Conservation (phyloP, 768 basidiomycete genomes). For the Rhodotorula diobovata region DNA sequence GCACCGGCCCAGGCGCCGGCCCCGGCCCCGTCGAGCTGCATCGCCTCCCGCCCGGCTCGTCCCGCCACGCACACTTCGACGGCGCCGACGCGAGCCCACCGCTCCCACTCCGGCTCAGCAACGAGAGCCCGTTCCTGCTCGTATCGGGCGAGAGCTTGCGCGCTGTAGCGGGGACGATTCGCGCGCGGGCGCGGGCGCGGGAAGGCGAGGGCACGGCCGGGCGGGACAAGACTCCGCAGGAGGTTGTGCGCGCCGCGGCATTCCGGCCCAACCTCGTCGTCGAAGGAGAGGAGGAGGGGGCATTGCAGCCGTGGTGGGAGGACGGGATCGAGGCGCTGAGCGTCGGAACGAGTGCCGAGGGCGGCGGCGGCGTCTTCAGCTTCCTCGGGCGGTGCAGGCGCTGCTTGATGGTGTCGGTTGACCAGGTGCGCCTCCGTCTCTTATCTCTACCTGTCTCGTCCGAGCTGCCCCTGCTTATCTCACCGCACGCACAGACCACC, state of each 20-base stretch:
- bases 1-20: background rate
- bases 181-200: background rate
- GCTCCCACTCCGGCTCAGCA: slow-evolving; percentile 36
- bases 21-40: slow-evolving; percentile 20
- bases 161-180: slow-evolving; percentile 32
- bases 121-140: slow-evolving; percentile 43
- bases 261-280: slow-evolving; percentile 43
- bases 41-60: slow-evolving; percentile 11
- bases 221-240: background rate
- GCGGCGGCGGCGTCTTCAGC: slow-evolving; percentile 10
- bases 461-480: no score
- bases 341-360: slow-evolving; percentile 1
- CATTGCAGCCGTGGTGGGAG: slow-evolving; percentile 33
- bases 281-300: background rate
- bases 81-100: background rate
- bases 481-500: slow-evolving; percentile 20
- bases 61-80: slow-evolving; percentile 35
- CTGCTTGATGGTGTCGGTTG: slow-evolving; percentile 41
- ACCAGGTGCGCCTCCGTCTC: slow-evolving; percentile 17
- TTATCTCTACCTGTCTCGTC: no score
- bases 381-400: slow-evolving; percentile 36
- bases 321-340: slow-evolving; percentile 23
- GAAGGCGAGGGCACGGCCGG: background rate
- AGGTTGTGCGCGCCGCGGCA: slow-evolving; percentile 15
- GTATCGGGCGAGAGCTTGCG: slow-evolving; percentile 35